phyloP scores from a whole-genome alignment of 768 basidiomycete genomes.

The Amylocystis lapponica region DNA sequence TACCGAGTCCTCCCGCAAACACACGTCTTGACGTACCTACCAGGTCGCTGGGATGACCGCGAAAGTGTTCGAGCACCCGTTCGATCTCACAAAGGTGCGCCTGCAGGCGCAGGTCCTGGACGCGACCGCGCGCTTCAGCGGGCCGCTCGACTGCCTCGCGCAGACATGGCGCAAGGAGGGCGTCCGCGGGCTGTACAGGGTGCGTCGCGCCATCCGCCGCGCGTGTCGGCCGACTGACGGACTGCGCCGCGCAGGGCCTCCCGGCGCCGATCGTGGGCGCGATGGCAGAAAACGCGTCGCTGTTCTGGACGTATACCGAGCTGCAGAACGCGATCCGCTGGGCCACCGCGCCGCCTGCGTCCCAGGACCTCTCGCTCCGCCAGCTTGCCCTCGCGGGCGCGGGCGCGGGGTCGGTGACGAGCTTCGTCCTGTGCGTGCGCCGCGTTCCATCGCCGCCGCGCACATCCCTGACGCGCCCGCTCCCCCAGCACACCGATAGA shows the following conservation, averaged over 20 bases:
- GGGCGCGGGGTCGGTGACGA: constrained; percentile 82
- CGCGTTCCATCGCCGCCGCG: neutral
- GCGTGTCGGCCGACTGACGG: neutral
- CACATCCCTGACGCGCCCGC: neutral
- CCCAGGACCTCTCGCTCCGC: constrained; percentile 47
- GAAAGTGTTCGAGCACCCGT: constrained; percentile 90
- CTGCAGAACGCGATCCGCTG: constrained; percentile 57
- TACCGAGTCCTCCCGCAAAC: neutral
- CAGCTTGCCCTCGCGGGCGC: constrained; percentile 79
- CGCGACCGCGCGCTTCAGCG: constrained; percentile 63
- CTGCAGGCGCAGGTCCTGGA: constrained; percentile 88
- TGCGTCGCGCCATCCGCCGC: constrained; percentile 32
- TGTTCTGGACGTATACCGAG: constrained; percentile 84
- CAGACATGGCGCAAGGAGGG: constrained; percentile 84
- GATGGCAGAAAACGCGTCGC: constrained; percentile 84
- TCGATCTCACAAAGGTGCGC: constrained; percentile 92
- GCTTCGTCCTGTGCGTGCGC: constrained; percentile 73
- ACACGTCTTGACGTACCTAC: neutral
- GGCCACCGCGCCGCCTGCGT: constrained; percentile 26
- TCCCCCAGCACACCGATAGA: constrained; percentile 79
- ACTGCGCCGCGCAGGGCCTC: constrained; percentile 50
- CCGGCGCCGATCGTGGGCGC: constrained; percentile 90
- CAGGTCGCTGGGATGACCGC: constrained; percentile 84
- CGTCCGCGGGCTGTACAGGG: constrained; percentile 79
- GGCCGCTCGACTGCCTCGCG: constrained; percentile 81